phyloP scores from a whole-genome alignment of 2,329 filamentous ascomycete species.

The Hortaea werneckii region DNA sequence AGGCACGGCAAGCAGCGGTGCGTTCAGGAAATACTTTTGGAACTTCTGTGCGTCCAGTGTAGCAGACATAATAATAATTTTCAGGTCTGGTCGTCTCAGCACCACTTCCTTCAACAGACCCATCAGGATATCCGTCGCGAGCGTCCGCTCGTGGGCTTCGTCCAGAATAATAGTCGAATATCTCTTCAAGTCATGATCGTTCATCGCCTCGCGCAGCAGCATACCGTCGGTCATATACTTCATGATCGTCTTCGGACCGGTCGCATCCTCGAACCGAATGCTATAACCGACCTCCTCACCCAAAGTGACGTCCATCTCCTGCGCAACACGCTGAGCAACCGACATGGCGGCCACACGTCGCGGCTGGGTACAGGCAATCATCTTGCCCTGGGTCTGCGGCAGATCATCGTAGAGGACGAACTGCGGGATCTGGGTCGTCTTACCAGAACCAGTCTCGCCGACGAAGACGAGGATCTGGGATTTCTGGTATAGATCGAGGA shows the following conservation, averaged over 20 bases:
- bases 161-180: slow-evolving; percentile 98
- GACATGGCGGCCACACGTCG: slow-evolving; percentile 98
- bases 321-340: slow-evolving; percentile 91
- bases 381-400: slow-evolving; percentile 73
- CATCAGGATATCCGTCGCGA: slow-evolving; percentile 96
- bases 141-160: slow-evolving; percentile 94
- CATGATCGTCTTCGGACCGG: slow-evolving; percentile 74
- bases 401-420: slow-evolving; percentile 97
- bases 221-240: slow-evolving; percentile 99
- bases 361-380: slow-evolving; percentile 94
- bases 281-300: slow-evolving; percentile 97
- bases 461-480: slow-evolving; percentile 97
- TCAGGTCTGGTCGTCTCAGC: slow-evolving; percentile 71
- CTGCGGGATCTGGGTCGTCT: slow-evolving; percentile 97
- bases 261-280: slow-evolving; percentile 97
- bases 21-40: slow-evolving; percentile 91
- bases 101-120: slow-evolving; percentile 88
- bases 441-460: slow-evolving; percentile 97
- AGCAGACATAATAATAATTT: slow-evolving; percentile 98
- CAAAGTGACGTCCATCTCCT: slow-evolving; percentile 88
- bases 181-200: slow-evolving; percentile 80
- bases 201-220: slow-evolving; percentile 90
- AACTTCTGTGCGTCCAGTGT: slow-evolving; percentile 97
- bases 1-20: slow-evolving; percentile 84
- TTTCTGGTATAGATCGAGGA: slow-evolving; percentile 83